Base-by-base conservation (phyloP, 768 basidiomycete species). In the Gloeostereum incarnatum region DNA sequence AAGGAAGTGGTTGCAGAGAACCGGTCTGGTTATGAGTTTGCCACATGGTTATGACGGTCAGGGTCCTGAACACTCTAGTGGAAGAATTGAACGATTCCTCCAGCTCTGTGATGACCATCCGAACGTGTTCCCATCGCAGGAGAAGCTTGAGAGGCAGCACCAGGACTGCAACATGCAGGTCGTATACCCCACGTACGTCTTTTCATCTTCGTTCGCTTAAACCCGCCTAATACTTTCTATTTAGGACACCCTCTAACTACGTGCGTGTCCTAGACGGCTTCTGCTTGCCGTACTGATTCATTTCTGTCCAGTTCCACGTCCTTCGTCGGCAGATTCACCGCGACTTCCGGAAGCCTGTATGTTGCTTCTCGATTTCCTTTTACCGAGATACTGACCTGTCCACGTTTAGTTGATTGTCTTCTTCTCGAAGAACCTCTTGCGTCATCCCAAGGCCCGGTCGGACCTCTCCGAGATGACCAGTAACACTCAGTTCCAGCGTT, bases 101-200 rank as follows among this genome's bases (percentile, higher is more conserved):
- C 96, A 98, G 64, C 77, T 99, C 31, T 96, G 92, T 54, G 94
- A 96, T 58, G 94, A 99, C 51, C 92, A 99, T 56, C 94, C 94
- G 5, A 71, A 91, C 56, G 58, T 82, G 43, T 97, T 78, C 78
- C 94, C 94, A 1, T 78, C 79, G 0, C 73, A 73, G 1, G 78
- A 93, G 60, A 96, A 94, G 68, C 62, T 93, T 43, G 89, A 92
- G 54, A 67, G 96, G 33, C 92, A 96, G 52, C 92, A 97, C 55
- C 96, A 99, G 65, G 96, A 99, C 58, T 96, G 93, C 63, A 99
- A 98, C 57, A 90, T 98, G 89, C 96, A 98, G 63, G 84, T 99
- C 48, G 90, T 94, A 20, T 98, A 98, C 63, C 88, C 92, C 4
- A 92, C 92, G 83, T 87, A 54, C 59, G 83, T 70, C 25, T 20